These are phyloP conservation scores for Brassica cretica DNA, from an alignment of 345 rosid genomes.

Conservation along the genomic window DNA sequence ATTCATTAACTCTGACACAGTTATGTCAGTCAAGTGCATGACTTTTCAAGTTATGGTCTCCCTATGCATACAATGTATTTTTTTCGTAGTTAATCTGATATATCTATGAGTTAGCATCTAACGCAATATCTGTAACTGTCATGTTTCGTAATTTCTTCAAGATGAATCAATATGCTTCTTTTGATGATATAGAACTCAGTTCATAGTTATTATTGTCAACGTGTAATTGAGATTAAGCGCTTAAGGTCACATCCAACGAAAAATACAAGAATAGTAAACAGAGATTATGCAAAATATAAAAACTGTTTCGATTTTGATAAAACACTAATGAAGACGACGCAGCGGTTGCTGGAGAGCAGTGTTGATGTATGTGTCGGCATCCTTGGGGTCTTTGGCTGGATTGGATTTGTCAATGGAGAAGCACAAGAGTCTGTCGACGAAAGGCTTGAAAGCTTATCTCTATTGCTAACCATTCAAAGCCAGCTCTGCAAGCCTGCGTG, in stretches of 20 bases:
- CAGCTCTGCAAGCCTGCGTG: slow-evolving; percentile 51
- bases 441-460: slow-evolving; percentile 79
- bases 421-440: slow-evolving; percentile 59
- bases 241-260: not conserved
- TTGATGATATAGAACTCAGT: not conserved
- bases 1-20: not conserved
- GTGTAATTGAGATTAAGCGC: not conserved
- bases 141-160: not conserved
- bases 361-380: not conserved
- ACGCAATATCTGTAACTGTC: not conserved
- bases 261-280: not conserved
- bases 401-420: slow-evolving; percentile 73
- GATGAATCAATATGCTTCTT: not conserved
- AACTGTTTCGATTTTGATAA: not conserved
- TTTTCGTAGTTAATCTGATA: not conserved
- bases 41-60: slow-evolving; percentile 8
- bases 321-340: slow-evolving; percentile 7
- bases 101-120: slow-evolving; percentile 3
- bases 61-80: not conserved
- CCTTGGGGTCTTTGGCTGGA: slow-evolving; percentile 65
- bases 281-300: not conserved
- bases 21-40: not conserved
- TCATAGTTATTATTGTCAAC: not conserved
- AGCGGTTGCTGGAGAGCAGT: not conserved
- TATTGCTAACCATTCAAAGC: slow-evolving; percentile 79